Evolutionary conservation across 1,139 yeast genomes (phyloP), one percentile per base, ranked within the genome.

Genomic region (Taphrina betulina): DNA sequence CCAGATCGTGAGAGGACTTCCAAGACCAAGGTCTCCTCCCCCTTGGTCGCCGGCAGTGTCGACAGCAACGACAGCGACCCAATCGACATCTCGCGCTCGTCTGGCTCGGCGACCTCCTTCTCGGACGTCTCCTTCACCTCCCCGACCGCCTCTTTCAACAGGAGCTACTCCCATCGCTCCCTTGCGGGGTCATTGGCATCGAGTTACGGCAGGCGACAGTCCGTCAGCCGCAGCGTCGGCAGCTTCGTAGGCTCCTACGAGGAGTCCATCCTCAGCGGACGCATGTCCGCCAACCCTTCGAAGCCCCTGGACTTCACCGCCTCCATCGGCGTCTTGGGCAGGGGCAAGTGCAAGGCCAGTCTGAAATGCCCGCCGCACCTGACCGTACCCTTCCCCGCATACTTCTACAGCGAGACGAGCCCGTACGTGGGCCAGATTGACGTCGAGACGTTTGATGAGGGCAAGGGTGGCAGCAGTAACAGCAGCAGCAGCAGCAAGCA

Each of bases 351-450:
- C 19, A 60, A 62, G 19, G 44, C 63, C 2, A 57, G 58, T 19
- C 62, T 63, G 14, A 61, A 62, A 35, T 64, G 65, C 44, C 69
- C 69, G 2, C 62, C 65, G 10, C 71, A 69, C 44, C 42, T 67
- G 20, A 58, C 64, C 12, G 61, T 67, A 14, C 61, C 60, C n/a
- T 70, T 71, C 58, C 66, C 67, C 19, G 75, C 75, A 1, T 68
- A 66, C n/a, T 71, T 66, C 55, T 72, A 68, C 60, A 69, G 69
- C 31, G 69, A 70, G 67, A 62, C 62, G 10, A 67, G 73, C 8
- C 78, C 77, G 1, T 75, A 74, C 57, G 74, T 73, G 23, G 75
- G 75, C 7, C 66, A 64, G 4, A 63, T 74, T 3, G 72, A 73
- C 55, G 41, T 33, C 20, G 57, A 41, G 12, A 33, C 22, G 63